Conservation (phyloP, 208 protist genomes). For the Crithidia sp. region DNA sequence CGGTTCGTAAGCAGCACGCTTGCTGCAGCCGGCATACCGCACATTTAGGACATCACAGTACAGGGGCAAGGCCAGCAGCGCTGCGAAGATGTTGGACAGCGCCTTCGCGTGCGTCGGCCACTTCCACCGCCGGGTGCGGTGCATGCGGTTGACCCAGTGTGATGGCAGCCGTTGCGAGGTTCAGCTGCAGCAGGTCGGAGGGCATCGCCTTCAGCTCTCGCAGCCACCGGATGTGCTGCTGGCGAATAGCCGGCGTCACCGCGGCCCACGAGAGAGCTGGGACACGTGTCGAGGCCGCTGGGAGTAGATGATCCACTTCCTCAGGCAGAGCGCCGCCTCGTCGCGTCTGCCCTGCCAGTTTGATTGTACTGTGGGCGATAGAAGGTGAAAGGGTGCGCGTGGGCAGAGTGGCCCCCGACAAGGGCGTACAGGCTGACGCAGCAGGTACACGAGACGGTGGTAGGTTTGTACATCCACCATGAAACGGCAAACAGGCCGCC, state of each 20-base stretch:
- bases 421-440: not conserved
- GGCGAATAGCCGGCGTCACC: not conserved
- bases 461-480: not conserved
- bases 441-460: not conserved
- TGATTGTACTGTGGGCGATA: not conserved
- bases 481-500: not conserved
- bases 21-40: too few species aligned
- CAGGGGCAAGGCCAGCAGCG: not conserved
- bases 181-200: conserved; percentile 1
- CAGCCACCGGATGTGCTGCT: conserved; percentile 1
- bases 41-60: not conserved
- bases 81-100: not conserved
- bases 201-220: conserved; percentile 8
- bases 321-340: conserved; percentile 3
- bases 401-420: not conserved
- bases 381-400: not conserved
- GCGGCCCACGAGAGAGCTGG: conserved; percentile 1
- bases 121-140: not conserved
- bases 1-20: too few species aligned
- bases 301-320: conserved; percentile 5
- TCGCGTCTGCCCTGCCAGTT: conserved; percentile 9
- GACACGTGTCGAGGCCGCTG: not conserved
- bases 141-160: conserved; percentile 4
- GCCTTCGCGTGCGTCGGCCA: conserved; percentile 5
- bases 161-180: not conserved